phyloP scores from a whole-genome alignment of 192 early-diverging fungal genomes.

The Podila horticola region DNA sequence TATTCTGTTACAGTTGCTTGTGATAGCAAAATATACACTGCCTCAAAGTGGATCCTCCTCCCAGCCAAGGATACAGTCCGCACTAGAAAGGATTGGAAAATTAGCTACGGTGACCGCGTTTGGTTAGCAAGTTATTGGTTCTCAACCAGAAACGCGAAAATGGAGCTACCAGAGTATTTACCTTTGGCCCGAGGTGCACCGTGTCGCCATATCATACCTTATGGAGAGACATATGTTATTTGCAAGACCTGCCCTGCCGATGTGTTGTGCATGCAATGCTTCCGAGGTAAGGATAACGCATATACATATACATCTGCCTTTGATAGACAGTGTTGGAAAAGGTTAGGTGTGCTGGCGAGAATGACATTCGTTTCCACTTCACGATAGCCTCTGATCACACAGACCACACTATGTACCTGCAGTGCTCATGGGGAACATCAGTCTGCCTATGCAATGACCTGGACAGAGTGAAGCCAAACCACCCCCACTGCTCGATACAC shows the following conservation, averaged over 20 bases:
- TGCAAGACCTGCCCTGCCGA: slow-evolving; percentile 37
- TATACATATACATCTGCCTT: not conserved
- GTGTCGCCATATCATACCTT: slow-evolving; percentile 37
- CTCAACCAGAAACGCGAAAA: slow-evolving; percentile 30
- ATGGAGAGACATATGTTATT: slow-evolving; percentile 46
- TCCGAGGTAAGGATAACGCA: slow-evolving; percentile 25
- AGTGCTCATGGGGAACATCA: slow-evolving; percentile 44
- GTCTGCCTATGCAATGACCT: slow-evolving; percentile 22
- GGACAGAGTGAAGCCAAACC: not conserved
- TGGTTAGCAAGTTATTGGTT: slow-evolving; percentile 43
- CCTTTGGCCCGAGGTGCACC: slow-evolving; percentile 23
- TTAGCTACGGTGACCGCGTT: slow-evolving; percentile 36
- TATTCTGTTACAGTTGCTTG: slow-evolving; percentile 20
- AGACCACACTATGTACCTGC: slow-evolving; percentile 40
- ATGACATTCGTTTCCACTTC: not conserved
- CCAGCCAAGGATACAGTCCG: slow-evolving; percentile 28
- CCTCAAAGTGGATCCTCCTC: slow-evolving; percentile 47
- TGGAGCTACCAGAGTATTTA: slow-evolving; percentile 40
- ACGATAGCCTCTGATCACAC: slow-evolving; percentile 31
- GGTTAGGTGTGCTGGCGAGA: not conserved
- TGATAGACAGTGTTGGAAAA: not conserved
- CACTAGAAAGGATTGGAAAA: slow-evolving; percentile 29
- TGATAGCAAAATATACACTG: slow-evolving; percentile 41
- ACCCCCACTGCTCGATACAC: slow-evolving; percentile 32
- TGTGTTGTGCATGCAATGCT: slow-evolving; percentile 39